A percentile compares a stretch with the other conserved stretches of the same genome.
Conservation (phyloP, 2,329 filamentous ascomycete species). For the Phialocephala sp. region DNA sequence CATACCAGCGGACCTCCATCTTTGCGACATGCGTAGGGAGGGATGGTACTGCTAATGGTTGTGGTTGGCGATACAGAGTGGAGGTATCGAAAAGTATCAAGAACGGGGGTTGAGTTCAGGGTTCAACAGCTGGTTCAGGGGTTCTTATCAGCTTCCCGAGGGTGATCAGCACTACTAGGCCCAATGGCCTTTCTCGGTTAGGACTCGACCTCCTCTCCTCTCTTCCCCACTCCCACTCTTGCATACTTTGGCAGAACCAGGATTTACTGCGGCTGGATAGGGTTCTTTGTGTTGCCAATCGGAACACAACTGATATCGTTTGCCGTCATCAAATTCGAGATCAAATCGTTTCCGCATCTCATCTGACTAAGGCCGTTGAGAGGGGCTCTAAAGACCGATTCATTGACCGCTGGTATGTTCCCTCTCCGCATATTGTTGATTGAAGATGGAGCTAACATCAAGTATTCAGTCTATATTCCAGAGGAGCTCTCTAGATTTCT, state of each 20-base stretch:
- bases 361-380: conserved; percentile 2
- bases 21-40: neutral
- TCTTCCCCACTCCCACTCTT: conserved; percentile 11
- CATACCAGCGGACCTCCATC: conserved; percentile 5
- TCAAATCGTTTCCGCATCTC: neutral
- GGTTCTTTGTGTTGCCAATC: conserved; percentile 3
- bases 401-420: neutral
- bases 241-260: neutral
- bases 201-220: neutral
- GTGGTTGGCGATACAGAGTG: neutral
- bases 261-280: neutral
- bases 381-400: conserved; percentile 8
- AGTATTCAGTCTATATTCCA: conserved; percentile 32
- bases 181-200: neutral
- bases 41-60: neutral
- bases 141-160: neutral
- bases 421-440: neutral
- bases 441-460: conserved; percentile 31
- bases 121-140: neutral
- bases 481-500: conserved; percentile 74
- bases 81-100: neutral
- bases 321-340: neutral
- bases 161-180: neutral
- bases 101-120: conserved; percentile 14
- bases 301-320: neutral